Evolutionary conservation across 345 rosid genomes (phyloP).

Genomic region (Citrus maxima): DNA sequence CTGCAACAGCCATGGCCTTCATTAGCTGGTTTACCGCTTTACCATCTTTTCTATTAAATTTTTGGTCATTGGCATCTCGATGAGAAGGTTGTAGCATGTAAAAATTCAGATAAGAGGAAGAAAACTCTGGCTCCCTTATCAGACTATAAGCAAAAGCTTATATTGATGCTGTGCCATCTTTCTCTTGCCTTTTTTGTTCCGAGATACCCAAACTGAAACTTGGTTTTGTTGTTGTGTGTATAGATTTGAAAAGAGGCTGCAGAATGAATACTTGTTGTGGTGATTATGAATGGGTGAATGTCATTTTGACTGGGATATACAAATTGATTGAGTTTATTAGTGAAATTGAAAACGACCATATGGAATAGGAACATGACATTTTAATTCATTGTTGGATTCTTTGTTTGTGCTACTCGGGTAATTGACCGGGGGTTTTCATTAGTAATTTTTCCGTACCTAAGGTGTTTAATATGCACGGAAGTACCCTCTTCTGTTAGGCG

Average conservation of each 20-base stretch:
- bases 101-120: neutral
- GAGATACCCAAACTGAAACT: neutral
- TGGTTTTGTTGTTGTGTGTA: conserved; percentile 9
- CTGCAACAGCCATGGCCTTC: conserved; percentile 76
- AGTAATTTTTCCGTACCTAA: no score
- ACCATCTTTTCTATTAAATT: conserved; percentile 66
- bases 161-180: neutral
- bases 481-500: no score
- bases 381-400: neutral
- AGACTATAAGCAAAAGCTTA: neutral
- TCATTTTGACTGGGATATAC: neutral
- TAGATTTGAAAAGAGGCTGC: conserved; percentile 16
- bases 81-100: conserved; percentile 17
- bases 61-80: conserved; percentile 70
- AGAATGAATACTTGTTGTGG: neutral
- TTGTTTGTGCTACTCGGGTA: neutral
- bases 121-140: neutral
- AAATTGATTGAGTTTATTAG: conserved; percentile 2
- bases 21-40: conserved; percentile 61
- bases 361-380: neutral
- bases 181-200: conserved; percentile 2
- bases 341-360: neutral
- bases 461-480: no score
- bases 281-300: neutral
- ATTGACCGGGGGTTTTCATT: neutral